Evolutionary conservation across 148 eudicot species (phyloP).

Genomic region (Amaranthus hypochondriacus): DNA sequence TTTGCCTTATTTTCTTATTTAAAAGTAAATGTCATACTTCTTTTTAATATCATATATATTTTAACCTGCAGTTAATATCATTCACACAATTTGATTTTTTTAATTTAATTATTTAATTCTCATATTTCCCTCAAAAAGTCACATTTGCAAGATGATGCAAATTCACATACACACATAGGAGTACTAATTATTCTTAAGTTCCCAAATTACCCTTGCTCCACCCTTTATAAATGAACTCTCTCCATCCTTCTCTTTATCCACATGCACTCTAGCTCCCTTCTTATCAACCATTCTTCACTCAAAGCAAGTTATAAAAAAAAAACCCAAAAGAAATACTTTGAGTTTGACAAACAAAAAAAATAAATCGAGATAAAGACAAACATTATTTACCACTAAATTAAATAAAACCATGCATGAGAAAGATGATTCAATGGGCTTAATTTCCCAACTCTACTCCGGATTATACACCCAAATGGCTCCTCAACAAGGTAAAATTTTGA

Average conservation of each 20-base stretch:
- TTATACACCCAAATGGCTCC: conserved; percentile 41
- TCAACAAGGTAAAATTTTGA: conserved; percentile 37
- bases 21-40: background rate
- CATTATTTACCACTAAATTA: background rate
- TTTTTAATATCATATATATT: background rate
- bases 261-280: conserved; percentile 14
- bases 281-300: background rate
- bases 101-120: too few species aligned
- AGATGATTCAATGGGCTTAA: conserved; percentile 36
- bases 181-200: background rate
- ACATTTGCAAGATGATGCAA: too few species aligned
- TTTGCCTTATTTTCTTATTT: too few species aligned
- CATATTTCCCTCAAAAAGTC: too few species aligned
- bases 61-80: too few species aligned
- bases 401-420: conserved; percentile 31
- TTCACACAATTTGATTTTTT: too few species aligned
- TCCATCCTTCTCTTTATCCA: conserved; percentile 1
- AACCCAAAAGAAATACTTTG: background rate
- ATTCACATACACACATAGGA: background rate
- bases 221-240: conserved; percentile 26
- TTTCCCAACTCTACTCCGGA: conserved; percentile 50
- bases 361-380: background rate
- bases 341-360: conserved; percentile 6
- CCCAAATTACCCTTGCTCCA: conserved; percentile 5
- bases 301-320: background rate